Conservation (phyloP, 257 asterid species). For the Nemophila menziesii region DNA sequence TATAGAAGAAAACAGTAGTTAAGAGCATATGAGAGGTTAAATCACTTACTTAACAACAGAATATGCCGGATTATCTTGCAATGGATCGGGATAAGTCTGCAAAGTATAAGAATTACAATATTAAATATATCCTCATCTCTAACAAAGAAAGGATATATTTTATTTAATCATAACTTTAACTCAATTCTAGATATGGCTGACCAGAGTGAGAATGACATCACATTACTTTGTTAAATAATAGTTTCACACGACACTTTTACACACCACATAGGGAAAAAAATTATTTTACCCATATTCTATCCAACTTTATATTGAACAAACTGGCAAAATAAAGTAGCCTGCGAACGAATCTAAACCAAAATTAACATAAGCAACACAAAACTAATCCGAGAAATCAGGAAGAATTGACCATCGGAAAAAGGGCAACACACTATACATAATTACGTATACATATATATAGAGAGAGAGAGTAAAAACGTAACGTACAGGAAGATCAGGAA, state of each 20-base stretch:
- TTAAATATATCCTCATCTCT: background rate
- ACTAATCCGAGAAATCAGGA: no score
- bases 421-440: background rate
- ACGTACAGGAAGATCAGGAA: constrained; percentile 49
- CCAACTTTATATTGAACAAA: no score
- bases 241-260: background rate
- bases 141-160: background rate
- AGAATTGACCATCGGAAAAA: no score
- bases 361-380: background rate
- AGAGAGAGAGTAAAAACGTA: background rate
- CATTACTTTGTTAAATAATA: background rate
- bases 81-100: constrained; percentile 74
- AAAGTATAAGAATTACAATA: constrained; percentile 1
- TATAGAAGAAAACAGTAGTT: background rate
- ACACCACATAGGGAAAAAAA: no score
- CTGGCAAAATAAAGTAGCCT: background rate
- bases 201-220: background rate
- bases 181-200: background rate
- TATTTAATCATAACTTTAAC: background rate
- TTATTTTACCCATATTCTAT: no score
- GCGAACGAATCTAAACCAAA: constrained; percentile 3
- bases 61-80: constrained; percentile 79
- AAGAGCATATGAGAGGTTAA: constrained; percentile 1
- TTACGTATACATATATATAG: background rate
- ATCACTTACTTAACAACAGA: constrained; percentile 59